Evolutionary conservation across 2,329 filamentous ascomycete species (phyloP).

Genomic region (Phoma sp.): DNA sequence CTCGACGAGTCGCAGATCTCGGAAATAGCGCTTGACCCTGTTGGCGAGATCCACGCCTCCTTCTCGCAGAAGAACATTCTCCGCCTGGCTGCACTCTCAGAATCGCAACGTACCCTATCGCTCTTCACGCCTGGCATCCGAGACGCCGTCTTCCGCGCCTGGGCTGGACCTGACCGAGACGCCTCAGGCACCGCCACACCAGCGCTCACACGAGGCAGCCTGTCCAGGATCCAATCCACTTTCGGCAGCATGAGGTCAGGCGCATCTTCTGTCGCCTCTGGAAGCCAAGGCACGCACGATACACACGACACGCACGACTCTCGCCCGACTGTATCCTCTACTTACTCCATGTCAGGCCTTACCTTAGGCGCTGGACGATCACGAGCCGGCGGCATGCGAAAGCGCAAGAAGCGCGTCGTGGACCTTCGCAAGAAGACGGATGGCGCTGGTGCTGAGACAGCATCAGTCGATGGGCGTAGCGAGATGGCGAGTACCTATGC

Average conservation of each 20-base stretch:
- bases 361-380: constrained; percentile 66
- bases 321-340: constrained; percentile 69
- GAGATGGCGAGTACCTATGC: constrained; percentile 61
- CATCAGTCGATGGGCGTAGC: constrained; percentile 59
- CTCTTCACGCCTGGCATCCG: constrained; percentile 90
- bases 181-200: constrained; percentile 59
- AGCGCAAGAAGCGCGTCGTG: constrained; percentile 84
- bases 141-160: constrained; percentile 90
- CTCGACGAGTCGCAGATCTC: constrained; percentile 78
- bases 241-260: constrained; percentile 56
- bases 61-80: constrained; percentile 96
- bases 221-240: constrained; percentile 56
- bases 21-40: constrained; percentile 77
- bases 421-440: constrained; percentile 73
- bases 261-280: constrained; percentile 44
- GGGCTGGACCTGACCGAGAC: constrained; percentile 79
- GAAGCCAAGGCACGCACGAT: constrained; percentile 54
- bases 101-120: constrained; percentile 89
- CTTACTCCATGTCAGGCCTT: constrained; percentile 65
- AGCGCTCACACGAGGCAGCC: constrained; percentile 50
- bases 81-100: constrained; percentile 79
- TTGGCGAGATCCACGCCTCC: constrained; percentile 81
- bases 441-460: constrained; percentile 53
- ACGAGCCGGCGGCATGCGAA: constrained; percentile 69
- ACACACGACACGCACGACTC: constrained; percentile 57